Base-by-base conservation (phyloP, 768 basidiomycete species). In the Phylloporus scabripes region DNA sequence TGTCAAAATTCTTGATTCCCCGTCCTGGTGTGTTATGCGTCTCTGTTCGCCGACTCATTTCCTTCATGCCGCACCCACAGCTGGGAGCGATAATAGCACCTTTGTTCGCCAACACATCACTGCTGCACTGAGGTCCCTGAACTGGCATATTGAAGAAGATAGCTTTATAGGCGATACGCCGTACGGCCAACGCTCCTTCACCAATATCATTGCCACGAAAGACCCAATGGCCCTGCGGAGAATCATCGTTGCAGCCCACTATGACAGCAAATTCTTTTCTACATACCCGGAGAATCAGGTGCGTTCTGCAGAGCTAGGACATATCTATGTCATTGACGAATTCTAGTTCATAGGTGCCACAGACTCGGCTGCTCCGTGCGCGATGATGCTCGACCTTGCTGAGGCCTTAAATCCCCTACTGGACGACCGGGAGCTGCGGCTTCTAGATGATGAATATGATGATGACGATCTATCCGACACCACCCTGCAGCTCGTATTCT, bases 341-440 rank as follows among this genome's bases (percentile, higher is more conserved):
- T 46, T 50, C 44, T 43, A 97, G 90, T 99, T 99, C 64, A 73
- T 99, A 60, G 96, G 96, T 29, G 96, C 96, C 8, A 98, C 93
- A 9, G 96, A 99, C 64, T 96, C 93, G 1, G 96, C 94, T 6
- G 92, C 91, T 29, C 84, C 96, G 2, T 97, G 94, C 56, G 92
- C 93, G 4, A 84, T 98, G 70, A 78, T 99, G 73, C 79, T 97
- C 24, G 93, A 97, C 67, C 72, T 97, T 14, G 96, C 93, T 0
- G 88, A 93, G 67, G 71, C 86, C 5, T 69, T 97, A 33, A 80
- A 88, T 51, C 82, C 81, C 0, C 70, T 94, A 34, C 67, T 98
- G 15, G 75, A 86, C 29, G 70, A 74, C 11, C 77, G 85, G 20
- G 70, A 75, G 38, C 70, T 76, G 47, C 74, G 79, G 26, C 54